Conservation (phyloP, 2,329 filamentous ascomycete genomes). For the Talaromyces verruculosus region DNA sequence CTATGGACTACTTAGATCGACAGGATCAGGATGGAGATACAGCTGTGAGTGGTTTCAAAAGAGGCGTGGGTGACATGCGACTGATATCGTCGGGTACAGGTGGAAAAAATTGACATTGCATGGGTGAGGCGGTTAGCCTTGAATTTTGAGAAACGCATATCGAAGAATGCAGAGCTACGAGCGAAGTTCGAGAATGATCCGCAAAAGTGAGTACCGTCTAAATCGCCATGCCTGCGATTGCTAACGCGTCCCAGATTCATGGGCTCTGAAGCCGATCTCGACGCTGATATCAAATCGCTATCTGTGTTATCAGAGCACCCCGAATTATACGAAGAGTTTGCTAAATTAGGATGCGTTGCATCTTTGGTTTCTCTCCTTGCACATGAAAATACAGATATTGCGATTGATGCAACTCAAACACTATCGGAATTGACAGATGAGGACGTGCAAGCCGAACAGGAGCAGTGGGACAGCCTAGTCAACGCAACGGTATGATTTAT, state of each 20-base stretch:
- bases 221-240: too few species aligned
- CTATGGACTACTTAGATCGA: constrained; percentile 83
- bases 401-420: constrained; percentile 86
- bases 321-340: constrained; percentile 77
- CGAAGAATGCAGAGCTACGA: constrained; percentile 83
- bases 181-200: constrained; percentile 81
- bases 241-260: constrained; percentile 58
- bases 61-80: neutral
- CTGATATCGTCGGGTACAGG: constrained; percentile 29
- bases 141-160: constrained; percentile 86
- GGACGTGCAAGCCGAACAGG: constrained; percentile 77
- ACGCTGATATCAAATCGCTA: constrained; percentile 80
- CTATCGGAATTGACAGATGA: constrained; percentile 90
- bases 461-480: constrained; percentile 77
- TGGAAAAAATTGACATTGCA: constrained; percentile 75
- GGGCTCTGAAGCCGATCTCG: constrained; percentile 81
- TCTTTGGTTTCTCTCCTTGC: constrained; percentile 79
- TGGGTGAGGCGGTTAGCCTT: constrained; percentile 83
- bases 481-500: constrained; percentile 52
- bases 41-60: constrained; percentile 36
- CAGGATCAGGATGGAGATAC: constrained; percentile 57
- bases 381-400: constrained; percentile 96
- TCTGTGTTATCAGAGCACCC: constrained; percentile 86
- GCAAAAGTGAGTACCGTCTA: constrained; percentile 62
- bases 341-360: constrained; percentile 67